phyloP scores from a whole-genome alignment of 768 basidiomycete species.

The Lentinula detonsa region DNA sequence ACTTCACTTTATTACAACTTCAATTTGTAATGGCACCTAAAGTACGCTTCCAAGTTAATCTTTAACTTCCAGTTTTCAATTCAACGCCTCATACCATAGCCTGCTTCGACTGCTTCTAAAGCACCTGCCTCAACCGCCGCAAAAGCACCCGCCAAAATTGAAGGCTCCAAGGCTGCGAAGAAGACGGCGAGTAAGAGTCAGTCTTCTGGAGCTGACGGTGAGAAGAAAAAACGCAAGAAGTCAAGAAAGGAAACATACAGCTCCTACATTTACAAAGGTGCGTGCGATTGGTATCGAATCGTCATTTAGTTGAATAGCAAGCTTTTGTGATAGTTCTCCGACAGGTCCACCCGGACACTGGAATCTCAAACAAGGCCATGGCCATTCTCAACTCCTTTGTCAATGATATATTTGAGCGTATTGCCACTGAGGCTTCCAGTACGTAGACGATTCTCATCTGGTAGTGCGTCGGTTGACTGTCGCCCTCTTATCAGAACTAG shows the following conservation, averaged over 20 bases:
- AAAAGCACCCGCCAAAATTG: slow-evolving; percentile 53
- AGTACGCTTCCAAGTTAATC: not conserved
- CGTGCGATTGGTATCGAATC: slow-evolving; percentile 9
- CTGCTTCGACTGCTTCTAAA: slow-evolving; percentile 71
- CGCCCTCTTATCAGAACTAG: slow-evolving; percentile 51
- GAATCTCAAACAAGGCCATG: slow-evolving; percentile 90
- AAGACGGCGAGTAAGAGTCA: slow-evolving; percentile 55
- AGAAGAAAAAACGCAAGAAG: slow-evolving; percentile 82
- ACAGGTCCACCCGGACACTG: slow-evolving; percentile 91
- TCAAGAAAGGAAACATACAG: slow-evolving; percentile 78
- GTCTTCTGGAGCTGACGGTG: slow-evolving; percentile 43
- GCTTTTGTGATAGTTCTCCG: slow-evolving; percentile 54
- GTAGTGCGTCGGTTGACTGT: not conserved
- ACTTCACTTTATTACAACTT: not conserved
- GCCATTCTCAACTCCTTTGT: slow-evolving; percentile 81
- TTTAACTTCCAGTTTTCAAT: not conserved
- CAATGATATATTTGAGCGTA: slow-evolving; percentile 81
- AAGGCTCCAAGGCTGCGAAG: slow-evolving; percentile 48
- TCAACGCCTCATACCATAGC: slow-evolving; percentile 24
- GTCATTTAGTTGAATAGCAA: not conserved
- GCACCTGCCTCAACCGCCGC: slow-evolving; percentile 56
- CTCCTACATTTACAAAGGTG: slow-evolving; percentile 82
- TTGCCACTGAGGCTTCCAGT: slow-evolving; percentile 71
- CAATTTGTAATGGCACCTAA: slow-evolving; percentile 3
- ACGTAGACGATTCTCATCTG: slow-evolving; percentile 15